A percentile compares a stretch with the other conserved stretches of the same genome.
These are phyloP conservation scores for Mrakia gelida DNA, from an alignment of 768 basidiomycete genomes.

Conservation along the genomic window DNA sequence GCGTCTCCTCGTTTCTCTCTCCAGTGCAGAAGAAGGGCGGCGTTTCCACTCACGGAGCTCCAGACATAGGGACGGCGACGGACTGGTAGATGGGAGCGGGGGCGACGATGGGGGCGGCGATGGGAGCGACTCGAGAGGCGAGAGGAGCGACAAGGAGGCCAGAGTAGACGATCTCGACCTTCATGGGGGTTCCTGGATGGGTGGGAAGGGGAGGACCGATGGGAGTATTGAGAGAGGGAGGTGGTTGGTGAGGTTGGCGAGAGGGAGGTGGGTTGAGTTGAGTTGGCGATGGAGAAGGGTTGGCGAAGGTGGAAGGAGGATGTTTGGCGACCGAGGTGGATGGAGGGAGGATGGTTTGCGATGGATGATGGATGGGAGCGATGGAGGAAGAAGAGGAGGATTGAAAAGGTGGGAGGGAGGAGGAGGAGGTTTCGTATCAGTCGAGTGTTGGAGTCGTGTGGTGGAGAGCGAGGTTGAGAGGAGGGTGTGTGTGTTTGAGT, in stretches of 20 bases:
- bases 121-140: constrained; percentile 69
- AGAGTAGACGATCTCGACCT: constrained; percentile 95
- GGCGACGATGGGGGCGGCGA: constrained; percentile 39
- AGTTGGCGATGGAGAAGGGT: no score
- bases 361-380: not conserved
- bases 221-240: not conserved
- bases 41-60: constrained; percentile 27
- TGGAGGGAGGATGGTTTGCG: not conserved
- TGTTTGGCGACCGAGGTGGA: not conserved
- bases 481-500: no score
- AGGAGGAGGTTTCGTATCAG: constrained; percentile 7
- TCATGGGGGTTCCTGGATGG: constrained; percentile 84
- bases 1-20: constrained; percentile 42
- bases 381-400: not conserved
- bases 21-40: constrained; percentile 36
- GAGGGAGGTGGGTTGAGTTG: not conserved
- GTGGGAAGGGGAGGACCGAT: not conserved
- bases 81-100: constrained; percentile 38
- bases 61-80: constrained; percentile 12
- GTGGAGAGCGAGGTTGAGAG: not conserved
- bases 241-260: not conserved
- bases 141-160: constrained; percentile 66
- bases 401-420: not conserved
- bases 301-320: not conserved
- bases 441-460: not conserved